A percentile compares a stretch with the other conserved stretches of the same genome.
These are phyloP conservation scores for Hemisphaericaspora subhashii DNA, from an alignment of 1,139 yeast species.

Conservation along the genomic window DNA sequence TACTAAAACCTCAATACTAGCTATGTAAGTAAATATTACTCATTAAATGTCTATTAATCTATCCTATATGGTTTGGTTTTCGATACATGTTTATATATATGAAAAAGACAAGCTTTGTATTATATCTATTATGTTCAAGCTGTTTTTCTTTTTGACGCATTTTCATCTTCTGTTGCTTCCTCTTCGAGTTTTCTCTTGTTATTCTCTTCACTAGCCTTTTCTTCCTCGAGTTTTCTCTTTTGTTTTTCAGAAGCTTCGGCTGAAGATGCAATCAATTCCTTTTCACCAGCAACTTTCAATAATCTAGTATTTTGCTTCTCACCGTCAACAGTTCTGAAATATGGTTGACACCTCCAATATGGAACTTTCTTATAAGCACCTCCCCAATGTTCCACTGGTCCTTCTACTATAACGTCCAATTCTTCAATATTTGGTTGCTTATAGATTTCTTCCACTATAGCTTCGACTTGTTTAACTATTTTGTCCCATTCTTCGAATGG, in stretches of 20 bases:
- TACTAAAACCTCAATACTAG: too few relatives aligned
- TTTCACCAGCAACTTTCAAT: conserved; percentile 42
- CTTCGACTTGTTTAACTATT: conserved; percentile 69
- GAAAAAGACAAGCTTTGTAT: too few relatives aligned
- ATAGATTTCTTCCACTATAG: conserved; percentile 57
- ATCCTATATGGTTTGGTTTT: too few relatives aligned
- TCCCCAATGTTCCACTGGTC: conserved; percentile 69
- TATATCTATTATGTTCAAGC: too few relatives aligned
- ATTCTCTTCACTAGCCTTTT: conserved; percentile 1
- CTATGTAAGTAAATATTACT: too few relatives aligned
- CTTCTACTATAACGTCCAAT: conserved; percentile 53
- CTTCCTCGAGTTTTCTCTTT: conserved; percentile 6
- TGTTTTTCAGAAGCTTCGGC: conserved; percentile 4
- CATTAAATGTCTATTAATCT: too few relatives aligned
- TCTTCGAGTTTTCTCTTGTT: conserved; percentile 5
- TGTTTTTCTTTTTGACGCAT: not conserved
- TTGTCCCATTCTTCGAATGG: conserved; percentile 63
- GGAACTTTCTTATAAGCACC: conserved; percentile 83
- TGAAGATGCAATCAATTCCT: conserved; percentile 9
- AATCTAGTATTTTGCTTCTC: conserved; percentile 44
- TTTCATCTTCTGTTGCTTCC: not conserved
- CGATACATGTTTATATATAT: too few relatives aligned
- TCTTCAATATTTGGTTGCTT: conserved; percentile 39
- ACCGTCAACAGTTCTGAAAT: conserved; percentile 84
- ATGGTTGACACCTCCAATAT: conserved; percentile 96